Conservation (phyloP, 768 basidiomycete genomes). For the Calocera cornea region DNA sequence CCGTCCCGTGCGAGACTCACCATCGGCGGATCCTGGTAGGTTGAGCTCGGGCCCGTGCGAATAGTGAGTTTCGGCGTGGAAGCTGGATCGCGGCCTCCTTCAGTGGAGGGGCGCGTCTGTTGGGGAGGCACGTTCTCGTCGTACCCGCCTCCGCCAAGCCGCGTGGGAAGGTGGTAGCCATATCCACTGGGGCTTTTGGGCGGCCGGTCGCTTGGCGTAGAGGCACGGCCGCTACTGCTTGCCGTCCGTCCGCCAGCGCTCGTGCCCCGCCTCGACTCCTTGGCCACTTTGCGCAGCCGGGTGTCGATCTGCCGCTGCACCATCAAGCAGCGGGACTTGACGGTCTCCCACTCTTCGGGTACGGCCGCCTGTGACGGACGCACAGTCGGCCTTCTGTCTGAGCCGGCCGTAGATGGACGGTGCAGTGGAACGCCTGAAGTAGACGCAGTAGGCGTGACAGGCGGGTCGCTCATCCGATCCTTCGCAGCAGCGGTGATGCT, state of each 20-base stretch:
- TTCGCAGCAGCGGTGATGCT: neutral
- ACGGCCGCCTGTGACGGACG: neutral
- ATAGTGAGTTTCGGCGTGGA: neutral
- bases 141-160: neutral
- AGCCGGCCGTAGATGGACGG: neutral
- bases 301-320: neutral
- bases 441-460: neutral
- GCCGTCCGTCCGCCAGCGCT: neutral
- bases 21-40: neutral
- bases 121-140: neutral
- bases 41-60: neutral
- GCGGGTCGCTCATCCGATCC: neutral
- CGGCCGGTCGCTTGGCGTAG: neutral
- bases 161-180: neutral
- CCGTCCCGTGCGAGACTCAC: neutral
- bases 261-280: neutral
- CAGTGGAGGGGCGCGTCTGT: neutral
- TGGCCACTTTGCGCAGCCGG: neutral
- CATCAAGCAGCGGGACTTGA: neutral
- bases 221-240: neutral
- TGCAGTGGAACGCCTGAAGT: neutral
- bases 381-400: neutral
- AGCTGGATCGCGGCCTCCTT: neutral
- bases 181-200: neutral
- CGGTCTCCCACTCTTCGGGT: neutral